Evolutionary conservation across 2,329 filamentous ascomycete genomes (phyloP).

Genomic region (Ophiostoma triangulosporum): DNA sequence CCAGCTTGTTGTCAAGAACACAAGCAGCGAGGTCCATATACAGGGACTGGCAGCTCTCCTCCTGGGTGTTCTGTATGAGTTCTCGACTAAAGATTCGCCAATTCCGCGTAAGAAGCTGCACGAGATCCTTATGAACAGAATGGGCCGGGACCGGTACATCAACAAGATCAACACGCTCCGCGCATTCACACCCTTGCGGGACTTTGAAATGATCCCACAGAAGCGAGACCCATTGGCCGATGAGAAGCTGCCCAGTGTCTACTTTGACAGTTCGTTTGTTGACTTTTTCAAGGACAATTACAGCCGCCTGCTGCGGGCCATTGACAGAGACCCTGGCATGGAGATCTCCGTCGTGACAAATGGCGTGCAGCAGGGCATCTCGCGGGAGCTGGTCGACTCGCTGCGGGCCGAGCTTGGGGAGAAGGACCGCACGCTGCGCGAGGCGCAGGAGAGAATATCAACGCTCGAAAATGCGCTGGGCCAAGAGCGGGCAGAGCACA

Average conservation of each 20-base stretch:
- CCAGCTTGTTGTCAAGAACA: conserved; percentile 53
- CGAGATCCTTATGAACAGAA: conserved; percentile 57
- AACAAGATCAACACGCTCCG: conserved; percentile 68
- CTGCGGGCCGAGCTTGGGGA: conserved; percentile 66
- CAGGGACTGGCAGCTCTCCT: conserved; percentile 76
- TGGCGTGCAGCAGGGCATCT: conserved; percentile 76
- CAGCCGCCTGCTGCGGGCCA: conserved; percentile 65
- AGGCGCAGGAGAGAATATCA: conserved; percentile 30
- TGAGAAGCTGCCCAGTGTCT: conserved; percentile 59
- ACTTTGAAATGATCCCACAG: conserved; percentile 78
- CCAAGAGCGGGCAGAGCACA: conserved; percentile 62
- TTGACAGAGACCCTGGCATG: conserved; percentile 80
- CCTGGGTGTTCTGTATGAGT: conserved; percentile 84
- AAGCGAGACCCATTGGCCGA: conserved; percentile 39
- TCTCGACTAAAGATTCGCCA: conserved; percentile 93
- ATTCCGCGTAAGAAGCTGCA: conserved; percentile 72
- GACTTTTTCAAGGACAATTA: conserved; percentile 96
- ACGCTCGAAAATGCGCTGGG: conserved; percentile 43
- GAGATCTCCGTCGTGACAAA: conserved; percentile 73
- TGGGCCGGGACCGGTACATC: conserved; percentile 79
- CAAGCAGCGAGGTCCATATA: conserved; percentile 50
- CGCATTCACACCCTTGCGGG: conserved; percentile 63
- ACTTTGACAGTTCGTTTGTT: conserved; percentile 74
- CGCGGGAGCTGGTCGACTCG: conserved; percentile 82
- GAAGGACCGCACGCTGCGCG: conserved; percentile 42